These are phyloP conservation scores for Aspergillus brunneoviolaceus DNA, from an alignment of 2,329 filamentous ascomycete genomes.

Conservation along the genomic window DNA sequence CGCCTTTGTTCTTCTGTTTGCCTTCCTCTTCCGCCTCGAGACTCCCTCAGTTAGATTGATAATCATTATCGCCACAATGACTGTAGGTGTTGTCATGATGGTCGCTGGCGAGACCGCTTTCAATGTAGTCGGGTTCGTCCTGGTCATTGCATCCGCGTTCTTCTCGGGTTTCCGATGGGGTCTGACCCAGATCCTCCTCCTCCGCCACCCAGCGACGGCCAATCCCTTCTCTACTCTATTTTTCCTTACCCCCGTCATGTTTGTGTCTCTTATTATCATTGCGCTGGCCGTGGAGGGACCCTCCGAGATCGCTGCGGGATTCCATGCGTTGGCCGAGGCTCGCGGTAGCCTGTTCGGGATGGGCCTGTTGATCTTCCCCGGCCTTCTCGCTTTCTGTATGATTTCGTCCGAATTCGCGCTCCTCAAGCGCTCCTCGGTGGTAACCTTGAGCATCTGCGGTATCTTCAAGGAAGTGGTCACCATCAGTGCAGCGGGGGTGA, in stretches of 20 bases:
- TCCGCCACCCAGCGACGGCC: conserved; percentile 89
- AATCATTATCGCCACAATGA: conserved; percentile 88
- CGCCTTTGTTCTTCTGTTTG: conserved; percentile 92
- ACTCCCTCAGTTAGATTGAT: conserved; percentile 81
- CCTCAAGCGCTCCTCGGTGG: conserved; percentile 89
- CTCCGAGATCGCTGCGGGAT: conserved; percentile 62
- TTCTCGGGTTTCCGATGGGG: conserved; percentile 97
- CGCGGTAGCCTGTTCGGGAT: conserved; percentile 69
- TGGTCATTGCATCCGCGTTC: conserved; percentile 90
- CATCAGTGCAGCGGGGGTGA: conserved; percentile 79
- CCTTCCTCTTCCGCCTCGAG: conserved; percentile 90
- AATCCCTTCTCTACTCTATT: conserved; percentile 98
- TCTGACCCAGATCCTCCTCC: conserved; percentile 93
- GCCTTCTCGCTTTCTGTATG: conserved; percentile 91
- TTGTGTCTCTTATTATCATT: conserved; percentile 73
- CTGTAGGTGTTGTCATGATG: conserved; percentile 93
- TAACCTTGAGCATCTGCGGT: conserved; percentile 92
- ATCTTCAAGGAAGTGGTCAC: conserved; percentile 99
- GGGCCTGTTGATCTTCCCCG: conserved; percentile 81
- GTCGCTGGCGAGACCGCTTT: conserved; percentile 93
- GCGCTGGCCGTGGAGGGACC: conserved; percentile 86
- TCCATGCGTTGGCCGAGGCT: conserved; percentile 61
- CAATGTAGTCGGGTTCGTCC: conserved; percentile 77
- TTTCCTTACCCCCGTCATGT: conserved; percentile 97
- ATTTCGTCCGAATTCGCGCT: conserved; percentile 94